Base-by-base conservation (phyloP, 495 filamentous ascomycete species). In the Lepidopterella palustris region DNA sequence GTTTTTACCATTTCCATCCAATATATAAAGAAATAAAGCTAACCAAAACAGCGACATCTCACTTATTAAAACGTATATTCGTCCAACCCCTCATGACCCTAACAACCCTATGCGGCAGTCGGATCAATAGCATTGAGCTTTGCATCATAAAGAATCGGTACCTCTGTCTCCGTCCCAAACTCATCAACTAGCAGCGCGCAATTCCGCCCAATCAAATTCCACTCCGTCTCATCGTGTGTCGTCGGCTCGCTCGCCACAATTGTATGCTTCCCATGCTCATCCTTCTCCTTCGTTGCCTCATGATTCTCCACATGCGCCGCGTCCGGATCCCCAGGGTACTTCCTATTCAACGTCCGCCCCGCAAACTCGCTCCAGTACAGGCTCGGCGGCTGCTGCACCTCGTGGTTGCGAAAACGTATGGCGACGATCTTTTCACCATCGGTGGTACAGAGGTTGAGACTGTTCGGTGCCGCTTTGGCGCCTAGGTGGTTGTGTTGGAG, bases 211-310 rank as follows among this genome's bases (percentile, higher is more conserved):
- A 81, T 75, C 56, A 79, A 62, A 55, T 71, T 62, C 78, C 78
- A 80, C 47, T 81, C 76, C 32, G 68, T 65, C 35, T 68, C 55
- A 26, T 76, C 70, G 58, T 77, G 78, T 31, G 78, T 80, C 5
- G 70, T 75, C 21, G 78, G 78, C 66, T 81, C 78, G 57, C 76
- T 78, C 15, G 77, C 76, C 31, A 81, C 67, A 62, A 81, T 80
- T 5, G 76, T 68, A 63, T 81, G 78, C 29, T 65, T 71, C 5
- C 76, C 77, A 66, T 66, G 66, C 27, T 70, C 72, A 25, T 70
- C 68, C 13, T 55, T 53, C 31, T 55, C 63, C 39, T 63, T 70
- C 9, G 57, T 67, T 20, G 61, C 72, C 53, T 57, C 29, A 45
- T 60, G 62, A 53, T 71, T 70, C 4, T 62, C 59, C 20, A 66